Base-by-base conservation (phyloP, 345 rosid species). In the Cardiospermum halicacabum region DNA sequence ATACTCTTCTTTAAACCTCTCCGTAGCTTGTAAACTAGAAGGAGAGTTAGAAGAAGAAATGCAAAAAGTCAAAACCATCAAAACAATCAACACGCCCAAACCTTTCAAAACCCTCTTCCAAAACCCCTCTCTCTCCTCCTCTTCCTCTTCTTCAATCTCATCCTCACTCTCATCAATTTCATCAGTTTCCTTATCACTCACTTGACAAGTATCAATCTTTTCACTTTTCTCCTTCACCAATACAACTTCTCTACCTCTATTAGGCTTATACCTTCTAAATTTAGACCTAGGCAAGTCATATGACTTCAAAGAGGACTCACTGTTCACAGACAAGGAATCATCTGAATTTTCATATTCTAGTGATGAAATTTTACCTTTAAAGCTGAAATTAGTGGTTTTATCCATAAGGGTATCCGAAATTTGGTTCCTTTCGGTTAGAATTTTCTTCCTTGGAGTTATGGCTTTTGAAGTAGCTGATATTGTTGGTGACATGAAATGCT, bases 201-300 rank as follows among this genome's bases (percentile, higher is more conserved):
- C 69, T 30, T 11, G 36, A 62, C 32, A 55, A 50, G 8, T 28
- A 39, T 31, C 9, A n/a, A n/a, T 45, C 13, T 50, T 66, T 51
- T 53, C 66, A 57, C 36, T 65, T 55, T 53, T 60, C 58, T 55
- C 71, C 13, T 22, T 19, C n/a, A n/a, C n/a, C n/a, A n/a, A n/a
- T n/a, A n/a, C n/a, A n/a, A n/a, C n/a, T n/a, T 80, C 78, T 0
- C 49, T 60, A 16, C 73, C 68, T 69, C 84, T 58, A 25, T 60
- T 60, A 2, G 87, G 82, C 36, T 76, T 53, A 5, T 78, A 76
- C 12, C 78, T 65, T 47, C 78, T 73, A 63, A 80, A 83, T 57
- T 34, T 56, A 70, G 84, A 82, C 80, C 87, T 72, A 4, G 80
- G 83, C 6, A 71, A 69, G 19, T 76, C 81, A 53, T 69, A 74